Percentiles rank a stretch among this genome's conserved stretches.
Conservation (phyloP, 2,329 filamentous ascomycete genomes). For the Fusarium nematophilum region DNA sequence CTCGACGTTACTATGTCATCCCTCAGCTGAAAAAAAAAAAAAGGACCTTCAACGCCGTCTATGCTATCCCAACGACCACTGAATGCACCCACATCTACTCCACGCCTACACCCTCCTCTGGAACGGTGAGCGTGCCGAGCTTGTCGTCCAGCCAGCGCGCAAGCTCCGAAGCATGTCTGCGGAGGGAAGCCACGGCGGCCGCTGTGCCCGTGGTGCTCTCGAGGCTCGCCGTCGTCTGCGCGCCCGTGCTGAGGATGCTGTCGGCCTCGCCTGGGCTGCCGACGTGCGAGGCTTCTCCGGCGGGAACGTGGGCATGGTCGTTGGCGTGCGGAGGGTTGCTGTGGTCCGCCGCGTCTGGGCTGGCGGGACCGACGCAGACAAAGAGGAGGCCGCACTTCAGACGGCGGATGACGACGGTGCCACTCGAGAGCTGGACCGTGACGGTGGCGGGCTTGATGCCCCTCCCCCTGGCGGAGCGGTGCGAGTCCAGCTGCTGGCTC, state of each 20-base stretch:
- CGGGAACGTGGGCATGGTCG: constrained; percentile 33
- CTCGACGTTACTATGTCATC: constrained; percentile 18
- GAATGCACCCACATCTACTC: constrained; percentile 33
- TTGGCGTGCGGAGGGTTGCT: constrained; percentile 25
- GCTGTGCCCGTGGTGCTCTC: constrained; percentile 54
- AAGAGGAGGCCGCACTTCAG: constrained; percentile 71
- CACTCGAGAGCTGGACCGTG: constrained; percentile 68
- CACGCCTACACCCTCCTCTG: constrained; percentile 62
- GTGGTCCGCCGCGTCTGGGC: constrained; percentile 42
- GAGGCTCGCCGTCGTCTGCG: constrained; percentile 56
- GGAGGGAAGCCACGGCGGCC: constrained; percentile 62
- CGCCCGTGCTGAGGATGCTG: constrained; percentile 59
- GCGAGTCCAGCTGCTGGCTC: constrained; percentile 40
- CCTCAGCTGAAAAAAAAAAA: constrained; percentile 19
- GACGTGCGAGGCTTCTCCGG: constrained; percentile 51
- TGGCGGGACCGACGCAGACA: constrained; percentile 66
- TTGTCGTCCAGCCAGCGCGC: constrained; percentile 70
- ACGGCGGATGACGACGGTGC: constrained; percentile 68
- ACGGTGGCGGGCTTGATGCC: constrained; percentile 57
- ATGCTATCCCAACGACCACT: constrained; percentile 28
- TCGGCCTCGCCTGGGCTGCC: constrained; percentile 57
- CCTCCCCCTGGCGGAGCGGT: constrained; percentile 23
- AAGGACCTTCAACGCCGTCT: constrained; percentile 37
- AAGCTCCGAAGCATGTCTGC: constrained; percentile 69
- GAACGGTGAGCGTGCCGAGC: constrained; percentile 64